Percentiles rank a stretch among this genome's conserved stretches.
Conservation (phyloP, 106 monocot species). For the Hemerocallis citrina region DNA sequence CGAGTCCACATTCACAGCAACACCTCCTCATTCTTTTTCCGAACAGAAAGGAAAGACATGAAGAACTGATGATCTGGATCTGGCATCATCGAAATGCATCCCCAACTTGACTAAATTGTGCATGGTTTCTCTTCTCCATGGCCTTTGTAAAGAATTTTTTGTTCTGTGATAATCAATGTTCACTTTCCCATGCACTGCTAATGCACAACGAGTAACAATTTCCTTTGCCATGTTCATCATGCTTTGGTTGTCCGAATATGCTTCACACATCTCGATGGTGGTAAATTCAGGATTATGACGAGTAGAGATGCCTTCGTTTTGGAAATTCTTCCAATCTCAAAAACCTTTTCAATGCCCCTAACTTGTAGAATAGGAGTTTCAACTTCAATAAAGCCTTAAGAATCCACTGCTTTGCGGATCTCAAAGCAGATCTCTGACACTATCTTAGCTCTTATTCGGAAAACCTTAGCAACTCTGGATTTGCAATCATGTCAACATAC, state of each 20-base stretch:
- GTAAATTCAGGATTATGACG: conserved; percentile 99
- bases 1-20: conserved; percentile 56
- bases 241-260: conserved; percentile 92
- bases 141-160: conserved; percentile 64
- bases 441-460: conserved; percentile 91
- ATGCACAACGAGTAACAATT: conserved; percentile 80
- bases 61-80: conserved; percentile 66
- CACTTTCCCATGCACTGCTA: conserved; percentile 62
- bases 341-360: conserved; percentile 91
- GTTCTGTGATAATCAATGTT: conserved; percentile 86
- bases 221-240: conserved; percentile 99
- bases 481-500: conserved; percentile 99
- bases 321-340: conserved; percentile 97
- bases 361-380: conserved; percentile 99
- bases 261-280: conserved; percentile 99
- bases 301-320: conserved; percentile 98
- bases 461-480: conserved; percentile 95
- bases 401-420: conserved; percentile 92
- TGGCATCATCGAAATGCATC: conserved; percentile 62
- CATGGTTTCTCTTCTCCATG: conserved; percentile 96
- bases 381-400: conserved; percentile 88
- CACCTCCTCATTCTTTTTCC: conserved; percentile 92
- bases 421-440: too few species aligned
- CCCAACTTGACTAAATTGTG: conserved; percentile 91
- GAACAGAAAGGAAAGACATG: conserved; percentile 87